Evolutionary conservation across 768 basidiomycete species (phyloP), one percentile per base, ranked within the genome.

Genomic region (Phlebiopsis gigantea): DNA sequence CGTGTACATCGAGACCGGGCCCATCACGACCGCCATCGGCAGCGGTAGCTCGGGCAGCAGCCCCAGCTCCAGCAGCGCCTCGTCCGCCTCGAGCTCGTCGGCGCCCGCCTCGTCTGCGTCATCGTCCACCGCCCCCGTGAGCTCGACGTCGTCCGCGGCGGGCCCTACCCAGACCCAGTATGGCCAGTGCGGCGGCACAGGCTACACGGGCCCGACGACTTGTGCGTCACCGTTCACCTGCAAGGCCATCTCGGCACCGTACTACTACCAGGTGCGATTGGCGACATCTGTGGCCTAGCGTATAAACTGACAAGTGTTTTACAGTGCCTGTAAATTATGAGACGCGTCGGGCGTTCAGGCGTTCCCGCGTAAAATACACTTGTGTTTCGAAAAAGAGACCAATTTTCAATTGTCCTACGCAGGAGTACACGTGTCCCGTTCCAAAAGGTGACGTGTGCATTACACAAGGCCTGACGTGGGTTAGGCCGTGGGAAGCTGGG

Each of bases 1-100:
- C 30, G 81, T 85, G 50, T 85, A 80, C 66, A 76, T 85, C 59
- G 83, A 85, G 68, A 72, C 62, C 41, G 81, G 79, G 0, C 74
- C 80, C 4, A 79, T 83, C 61, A 85, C 77, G 22, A 84, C 82
- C 10, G 57, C 70, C 49, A 72, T 81, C 25, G 80, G 78, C n/a
- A 68, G 47, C 39, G 74, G 75, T 21, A 53, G 58, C n/a, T 53
- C 62, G 15, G 45, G 57, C 12, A 39, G 61, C 7, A 41, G 61
- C 22, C 39, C 61, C 5, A 30, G 62, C 25, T 19, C 55, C 24
- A 34, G 21, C n/a, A 5, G 5, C 30, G 30, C 44, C 17, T 30
- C 57, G 17, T 22, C 51, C 44, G 34, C 66, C 9, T 60, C 70
- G n/a, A n/a, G n/a, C n/a, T n/a, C n/a, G n/a, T n/a, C n/a, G n/a